These are phyloP conservation scores for Phylloporus scabripes DNA, from an alignment of 768 basidiomycete species.

Conservation along the genomic window DNA sequence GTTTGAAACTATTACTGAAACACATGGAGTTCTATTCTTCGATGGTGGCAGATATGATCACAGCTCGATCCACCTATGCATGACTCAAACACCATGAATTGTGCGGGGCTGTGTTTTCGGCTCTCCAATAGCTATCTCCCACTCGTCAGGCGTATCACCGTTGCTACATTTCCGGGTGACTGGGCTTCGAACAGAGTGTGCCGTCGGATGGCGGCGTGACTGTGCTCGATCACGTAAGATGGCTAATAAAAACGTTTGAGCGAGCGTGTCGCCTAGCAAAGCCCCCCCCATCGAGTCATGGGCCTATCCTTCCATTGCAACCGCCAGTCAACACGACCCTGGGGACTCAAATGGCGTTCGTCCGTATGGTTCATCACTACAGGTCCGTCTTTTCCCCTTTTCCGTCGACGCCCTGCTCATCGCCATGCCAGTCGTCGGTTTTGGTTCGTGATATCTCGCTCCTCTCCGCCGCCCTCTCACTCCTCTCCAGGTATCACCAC, in stretches of 20 bases:
- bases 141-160: too few species aligned
- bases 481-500: constrained; percentile 33
- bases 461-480: background rate
- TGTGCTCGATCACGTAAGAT: constrained; percentile 1
- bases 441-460: constrained; percentile 35
- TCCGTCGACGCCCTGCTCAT: background rate
- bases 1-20: background rate
- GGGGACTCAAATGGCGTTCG: constrained; percentile 52
- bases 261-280: background rate
- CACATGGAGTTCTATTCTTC: too few species aligned
- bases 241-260: constrained; percentile 4
- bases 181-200: too few species aligned
- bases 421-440: constrained; percentile 37
- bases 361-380: constrained; percentile 53
- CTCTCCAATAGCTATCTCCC: too few species aligned
- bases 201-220: too few species aligned
- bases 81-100: too few species aligned
- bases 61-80: too few species aligned
- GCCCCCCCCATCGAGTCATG: constrained; percentile 3
- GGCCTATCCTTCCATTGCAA: background rate
- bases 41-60: too few species aligned
- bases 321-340: constrained; percentile 26
- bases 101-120: too few species aligned
- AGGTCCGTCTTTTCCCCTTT: constrained; percentile 23
- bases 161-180: too few species aligned